Conservation (phyloP, 495 filamentous ascomycete genomes). For the Astrocystis sublimbata region DNA sequence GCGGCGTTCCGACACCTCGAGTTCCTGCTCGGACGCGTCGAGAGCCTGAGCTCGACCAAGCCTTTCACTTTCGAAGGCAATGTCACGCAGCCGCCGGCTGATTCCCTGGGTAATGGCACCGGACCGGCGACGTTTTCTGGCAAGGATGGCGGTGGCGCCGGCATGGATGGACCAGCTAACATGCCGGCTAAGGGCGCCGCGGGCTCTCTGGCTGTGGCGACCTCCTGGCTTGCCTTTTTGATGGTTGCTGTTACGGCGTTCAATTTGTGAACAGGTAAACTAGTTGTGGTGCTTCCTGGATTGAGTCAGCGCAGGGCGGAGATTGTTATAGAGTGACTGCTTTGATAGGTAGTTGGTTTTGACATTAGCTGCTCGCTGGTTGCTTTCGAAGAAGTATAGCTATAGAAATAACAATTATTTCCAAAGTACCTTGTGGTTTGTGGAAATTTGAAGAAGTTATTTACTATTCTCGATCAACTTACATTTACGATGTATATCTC, state of each 20-base stretch:
- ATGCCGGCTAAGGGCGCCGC: background rate
- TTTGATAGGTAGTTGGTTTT: too few species aligned
- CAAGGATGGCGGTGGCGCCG: background rate
- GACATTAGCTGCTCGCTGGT: too few species aligned
- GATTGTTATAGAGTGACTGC: background rate
- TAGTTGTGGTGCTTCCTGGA: background rate
- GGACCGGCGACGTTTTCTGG: slow-evolving; percentile 23
- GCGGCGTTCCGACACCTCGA: slow-evolving; percentile 40
- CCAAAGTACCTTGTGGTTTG: too few species aligned
- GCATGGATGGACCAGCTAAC: background rate
- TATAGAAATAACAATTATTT: too few species aligned
- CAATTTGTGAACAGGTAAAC: background rate
- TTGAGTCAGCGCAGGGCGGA: too few species aligned
- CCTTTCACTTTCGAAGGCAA: slow-evolving; percentile 34
- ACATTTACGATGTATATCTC: too few species aligned
- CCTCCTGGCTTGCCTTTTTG: background rate
- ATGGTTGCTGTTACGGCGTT: background rate
- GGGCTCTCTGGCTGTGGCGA: background rate
- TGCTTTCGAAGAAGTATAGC: too few species aligned
- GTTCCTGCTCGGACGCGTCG: slow-evolving; percentile 38
- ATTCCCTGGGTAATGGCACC: slow-evolving; percentile 33
- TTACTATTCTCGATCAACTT: too few species aligned
- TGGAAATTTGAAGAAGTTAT: too few species aligned
- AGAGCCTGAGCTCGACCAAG: slow-evolving; percentile 32
- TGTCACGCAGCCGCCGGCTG: slow-evolving; percentile 23